Conservation (phyloP, 2,329 filamentous ascomycete species). For the Clathrospora elynae region DNA sequence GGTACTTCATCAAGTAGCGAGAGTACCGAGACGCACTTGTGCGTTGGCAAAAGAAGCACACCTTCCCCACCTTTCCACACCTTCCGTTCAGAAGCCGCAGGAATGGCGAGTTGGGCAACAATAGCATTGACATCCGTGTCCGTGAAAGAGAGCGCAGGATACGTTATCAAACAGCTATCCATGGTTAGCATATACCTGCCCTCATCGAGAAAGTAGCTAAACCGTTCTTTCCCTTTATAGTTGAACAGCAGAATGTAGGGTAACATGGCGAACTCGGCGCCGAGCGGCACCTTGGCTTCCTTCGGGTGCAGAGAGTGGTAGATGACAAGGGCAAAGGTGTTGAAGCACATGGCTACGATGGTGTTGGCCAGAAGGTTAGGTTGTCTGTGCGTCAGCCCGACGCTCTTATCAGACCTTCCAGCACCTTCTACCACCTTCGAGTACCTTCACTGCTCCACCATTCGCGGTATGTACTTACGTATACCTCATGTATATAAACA, state of each 20-base stretch:
- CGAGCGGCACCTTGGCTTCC: not conserved
- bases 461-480: too few species aligned
- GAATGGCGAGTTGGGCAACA: constrained; percentile 2
- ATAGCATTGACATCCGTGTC: constrained; percentile 1
- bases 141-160: constrained; percentile 3
- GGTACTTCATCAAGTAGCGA: constrained; percentile 7
- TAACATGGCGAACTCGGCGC: not conserved
- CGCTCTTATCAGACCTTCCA: too few species aligned
- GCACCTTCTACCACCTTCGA: constrained; percentile 1
- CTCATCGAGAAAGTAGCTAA: not conserved
- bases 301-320: constrained; percentile 4
- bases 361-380: too few species aligned
- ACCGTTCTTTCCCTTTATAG: not conserved
- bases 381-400: too few species aligned
- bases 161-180: not conserved
- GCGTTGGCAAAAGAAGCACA: not conserved
- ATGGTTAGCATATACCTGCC: constrained; percentile 5
- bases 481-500: constrained; percentile 4
- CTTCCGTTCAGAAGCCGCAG: constrained; percentile 1
- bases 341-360: constrained; percentile 11
- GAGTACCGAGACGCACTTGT: constrained; percentile 6
- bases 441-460: too few species aligned
- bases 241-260: constrained; percentile 1
- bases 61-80: not conserved
- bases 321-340: constrained; percentile 8